Conservation (phyloP, 176 grass and related monocot genomes). For the Avena atlantica region DNA sequence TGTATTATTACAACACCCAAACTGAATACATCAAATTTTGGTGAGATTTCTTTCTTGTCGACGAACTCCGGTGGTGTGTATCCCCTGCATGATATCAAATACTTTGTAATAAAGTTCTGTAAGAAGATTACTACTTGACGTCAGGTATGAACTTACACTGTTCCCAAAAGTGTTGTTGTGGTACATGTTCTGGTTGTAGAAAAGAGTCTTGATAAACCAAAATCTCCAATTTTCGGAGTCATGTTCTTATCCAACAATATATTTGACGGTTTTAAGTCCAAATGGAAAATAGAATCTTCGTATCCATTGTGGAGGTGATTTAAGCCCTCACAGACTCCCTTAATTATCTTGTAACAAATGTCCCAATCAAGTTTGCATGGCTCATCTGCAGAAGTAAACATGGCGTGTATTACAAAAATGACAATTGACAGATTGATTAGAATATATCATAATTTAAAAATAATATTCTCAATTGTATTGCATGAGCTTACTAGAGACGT, state of each 20-base stretch:
- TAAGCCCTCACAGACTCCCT: background rate
- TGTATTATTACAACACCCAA: background rate
- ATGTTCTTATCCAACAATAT: background rate
- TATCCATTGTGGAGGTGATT: background rate
- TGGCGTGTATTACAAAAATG: fast-evolving
- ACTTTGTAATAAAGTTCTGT: no score
- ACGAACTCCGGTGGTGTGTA: background rate
- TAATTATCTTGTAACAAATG: background rate
- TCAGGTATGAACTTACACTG: background rate
- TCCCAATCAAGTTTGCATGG: background rate
- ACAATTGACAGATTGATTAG: background rate
- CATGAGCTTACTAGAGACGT: background rate
- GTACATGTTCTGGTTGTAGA: background rate
- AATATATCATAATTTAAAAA: background rate
- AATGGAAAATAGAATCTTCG: background rate
- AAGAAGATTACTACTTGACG: no score
- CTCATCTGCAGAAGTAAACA: background rate
- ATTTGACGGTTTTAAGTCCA: background rate
- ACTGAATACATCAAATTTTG: background rate
- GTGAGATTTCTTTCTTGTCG: background rate
- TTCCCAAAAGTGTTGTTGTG: background rate
- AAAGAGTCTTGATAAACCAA: conserved; percentile 7
- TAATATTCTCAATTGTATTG: no score
- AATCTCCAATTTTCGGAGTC: background rate
- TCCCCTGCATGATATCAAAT: background rate